Evolutionary conservation across 192 early-diverging fungal species (phyloP).

Genomic region (Dissophora globulifera): DNA sequence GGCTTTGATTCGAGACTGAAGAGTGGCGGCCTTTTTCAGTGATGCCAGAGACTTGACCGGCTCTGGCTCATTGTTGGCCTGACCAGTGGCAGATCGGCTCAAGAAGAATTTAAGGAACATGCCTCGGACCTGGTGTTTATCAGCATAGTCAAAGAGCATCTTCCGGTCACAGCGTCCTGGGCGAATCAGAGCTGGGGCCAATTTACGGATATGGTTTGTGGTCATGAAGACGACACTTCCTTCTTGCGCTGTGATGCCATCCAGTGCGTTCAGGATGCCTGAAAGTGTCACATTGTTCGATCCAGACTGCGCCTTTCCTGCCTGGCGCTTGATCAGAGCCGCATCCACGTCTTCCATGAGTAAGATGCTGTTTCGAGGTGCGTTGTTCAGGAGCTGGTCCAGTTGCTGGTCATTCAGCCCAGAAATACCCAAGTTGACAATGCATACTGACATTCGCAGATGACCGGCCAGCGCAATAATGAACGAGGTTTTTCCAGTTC

Average conservation of each 20-base stretch:
- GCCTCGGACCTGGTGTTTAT: constrained; percentile 52
- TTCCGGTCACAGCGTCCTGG: constrained; percentile 65
- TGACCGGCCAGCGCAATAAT: constrained; percentile 65
- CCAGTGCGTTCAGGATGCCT: constrained; percentile 61
- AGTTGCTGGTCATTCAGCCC: constrained; percentile 57
- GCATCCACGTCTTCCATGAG: constrained; percentile 67
- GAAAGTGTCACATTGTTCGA: constrained; percentile 54
- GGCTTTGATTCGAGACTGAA: not conserved
- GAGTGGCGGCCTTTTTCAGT: not conserved
- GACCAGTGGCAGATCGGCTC: constrained; percentile 30
- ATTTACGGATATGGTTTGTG: constrained; percentile 56
- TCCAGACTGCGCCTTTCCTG: constrained; percentile 32
- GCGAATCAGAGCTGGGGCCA: constrained; percentile 62
- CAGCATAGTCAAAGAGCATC: constrained; percentile 61
- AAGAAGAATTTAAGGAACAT: constrained; percentile 59
- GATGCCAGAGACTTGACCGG: not conserved
- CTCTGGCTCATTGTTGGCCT: constrained; percentile 6
- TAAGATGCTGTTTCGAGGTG: constrained; percentile 60
- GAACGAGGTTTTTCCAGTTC: constrained; percentile 64
- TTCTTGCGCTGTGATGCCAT: constrained; percentile 63
- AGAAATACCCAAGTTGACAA: constrained; percentile 58
- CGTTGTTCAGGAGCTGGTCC: constrained; percentile 51
- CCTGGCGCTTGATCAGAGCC: constrained; percentile 31
- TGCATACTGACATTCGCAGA: constrained; percentile 61
- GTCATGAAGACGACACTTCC: constrained; percentile 65